phyloP scores from a whole-genome alignment of 441 rosid genomes.

The Rhodomyrtus psidioides region DNA sequence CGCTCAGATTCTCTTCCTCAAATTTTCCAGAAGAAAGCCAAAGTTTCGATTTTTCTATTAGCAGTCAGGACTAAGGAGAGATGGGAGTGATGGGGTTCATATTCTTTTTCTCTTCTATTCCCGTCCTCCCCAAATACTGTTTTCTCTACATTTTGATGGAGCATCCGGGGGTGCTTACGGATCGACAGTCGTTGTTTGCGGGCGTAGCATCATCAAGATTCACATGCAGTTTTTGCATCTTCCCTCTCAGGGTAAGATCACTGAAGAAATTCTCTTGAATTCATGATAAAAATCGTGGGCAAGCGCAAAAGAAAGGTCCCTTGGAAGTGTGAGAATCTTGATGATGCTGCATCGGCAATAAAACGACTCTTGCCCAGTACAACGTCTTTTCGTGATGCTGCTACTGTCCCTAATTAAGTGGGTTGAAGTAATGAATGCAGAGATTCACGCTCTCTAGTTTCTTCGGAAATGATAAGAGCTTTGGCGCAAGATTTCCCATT shows the following conservation, averaged over 20 bases:
- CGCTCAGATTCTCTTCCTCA: background rate
- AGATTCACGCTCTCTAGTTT: too few relatives aligned
- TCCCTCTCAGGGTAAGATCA: background rate
- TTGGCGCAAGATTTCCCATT: background rate
- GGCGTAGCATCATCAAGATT: constrained; percentile 3
- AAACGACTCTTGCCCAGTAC: background rate
- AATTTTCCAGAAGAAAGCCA: background rate
- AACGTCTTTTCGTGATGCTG: too few relatives aligned
- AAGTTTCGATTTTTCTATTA: background rate
- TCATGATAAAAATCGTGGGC: background rate
- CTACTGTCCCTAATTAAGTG: too few relatives aligned
- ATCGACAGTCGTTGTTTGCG: background rate
- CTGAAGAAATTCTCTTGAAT: background rate
- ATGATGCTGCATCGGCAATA: background rate
- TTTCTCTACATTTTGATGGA: background rate
- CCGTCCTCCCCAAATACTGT: background rate
- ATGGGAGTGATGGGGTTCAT: background rate
- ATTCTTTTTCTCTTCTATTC: background rate
- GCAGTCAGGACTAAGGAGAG: background rate
- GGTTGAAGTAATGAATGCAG: too few relatives aligned
- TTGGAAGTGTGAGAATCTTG: background rate
- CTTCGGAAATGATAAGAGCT: too few relatives aligned
- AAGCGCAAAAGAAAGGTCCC: background rate
- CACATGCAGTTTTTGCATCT: background rate
- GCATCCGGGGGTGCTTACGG: background rate